Conservation (phyloP, 495 filamentous ascomycete species). For the Penicillium daleae region DNA sequence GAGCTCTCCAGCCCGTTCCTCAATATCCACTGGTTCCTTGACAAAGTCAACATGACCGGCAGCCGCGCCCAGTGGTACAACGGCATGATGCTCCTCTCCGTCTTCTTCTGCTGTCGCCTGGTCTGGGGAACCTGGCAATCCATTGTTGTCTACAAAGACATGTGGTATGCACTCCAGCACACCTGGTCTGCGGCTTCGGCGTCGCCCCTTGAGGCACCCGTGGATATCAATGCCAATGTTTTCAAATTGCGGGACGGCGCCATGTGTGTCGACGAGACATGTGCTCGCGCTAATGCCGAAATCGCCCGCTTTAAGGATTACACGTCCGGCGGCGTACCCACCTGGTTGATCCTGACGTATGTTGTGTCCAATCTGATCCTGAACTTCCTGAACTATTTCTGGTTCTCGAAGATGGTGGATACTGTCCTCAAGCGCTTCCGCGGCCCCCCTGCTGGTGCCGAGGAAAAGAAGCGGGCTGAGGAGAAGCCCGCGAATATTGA, state of each 20-base stretch:
- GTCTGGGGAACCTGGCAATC: constrained; percentile 91
- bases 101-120: constrained; percentile 88
- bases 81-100: constrained; percentile 63
- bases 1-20: constrained; percentile 93
- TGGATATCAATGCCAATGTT: constrained; percentile 40
- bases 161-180: constrained; percentile 68
- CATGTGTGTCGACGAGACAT: constrained; percentile 41
- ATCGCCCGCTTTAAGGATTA: constrained; percentile 57
- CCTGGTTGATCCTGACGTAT: constrained; percentile 81
- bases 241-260: constrained; percentile 39
- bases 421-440: constrained; percentile 88
- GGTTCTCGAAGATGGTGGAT: constrained; percentile 97
- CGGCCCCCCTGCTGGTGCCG: constrained; percentile 21
- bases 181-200: constrained; percentile 37
- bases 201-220: constrained; percentile 30
- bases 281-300: constrained; percentile 44
- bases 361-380: constrained; percentile 76
- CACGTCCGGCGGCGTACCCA: constrained; percentile 58
- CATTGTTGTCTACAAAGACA: constrained; percentile 73
- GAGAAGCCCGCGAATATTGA: constrained; percentile 27
- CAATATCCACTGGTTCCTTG: constrained; percentile 99
- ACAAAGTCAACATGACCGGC: constrained; percentile 95
- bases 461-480: constrained; percentile 5
- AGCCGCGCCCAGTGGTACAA: constrained; percentile 82
- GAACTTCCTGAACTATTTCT: constrained; percentile 90